Evolutionary conservation across 78 protist species (phyloP), one percentile per base, ranked within the genome.

Genomic region (Anaeramoeba ignava): DNA sequence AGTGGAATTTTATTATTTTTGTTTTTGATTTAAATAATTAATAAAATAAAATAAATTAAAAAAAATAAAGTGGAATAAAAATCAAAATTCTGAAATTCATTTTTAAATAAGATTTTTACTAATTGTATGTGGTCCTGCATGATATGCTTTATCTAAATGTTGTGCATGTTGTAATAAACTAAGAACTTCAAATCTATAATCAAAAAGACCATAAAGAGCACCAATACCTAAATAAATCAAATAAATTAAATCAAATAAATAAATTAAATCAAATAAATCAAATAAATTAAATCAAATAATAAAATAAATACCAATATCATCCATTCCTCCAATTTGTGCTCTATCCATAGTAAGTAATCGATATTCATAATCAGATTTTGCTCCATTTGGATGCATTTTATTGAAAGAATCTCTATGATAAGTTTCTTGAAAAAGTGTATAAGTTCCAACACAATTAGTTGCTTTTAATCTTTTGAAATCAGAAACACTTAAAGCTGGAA

Each of bases 71-170:
- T n/a, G n/a, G n/a, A n/a, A n/a, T n/a, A n/a, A n/a, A n/a, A n/a
- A n/a, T n/a, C n/a, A n/a, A n/a, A n/a, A n/a, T n/a, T n/a, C n/a
- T n/a, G n/a, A n/a, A n/a, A n/a, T n/a, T n/a, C n/a, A n/a, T n/a
- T n/a, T n/a, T n/a, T n/a, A n/a, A n/a, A n/a, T n/a, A n/a, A n/a
- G n/a, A n/a, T n/a, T n/a, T n/a, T n/a, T n/a, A n/a, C n/a, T n/a
- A 79, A 82, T 40, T 1, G 85, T 82, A 80, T 82, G 85, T 12
- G 85, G 85, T 41, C 85, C 85, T 41, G 79, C 73, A 38, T 42
- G 67, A 54, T 42, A 82, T 31, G 0, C 23, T 3, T 2, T 0
- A 38, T 82, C 78, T 34, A 82, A 80, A 42, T 82, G 85, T 39
- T 42, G 1, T 2, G 79, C 85, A 80, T 82, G 85, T 80, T 42